A percentile compares a stretch with the other conserved stretches of the same genome.
phyloP scores from a whole-genome alignment of 1,139 yeast genomes.

The Diutina catenulata region DNA sequence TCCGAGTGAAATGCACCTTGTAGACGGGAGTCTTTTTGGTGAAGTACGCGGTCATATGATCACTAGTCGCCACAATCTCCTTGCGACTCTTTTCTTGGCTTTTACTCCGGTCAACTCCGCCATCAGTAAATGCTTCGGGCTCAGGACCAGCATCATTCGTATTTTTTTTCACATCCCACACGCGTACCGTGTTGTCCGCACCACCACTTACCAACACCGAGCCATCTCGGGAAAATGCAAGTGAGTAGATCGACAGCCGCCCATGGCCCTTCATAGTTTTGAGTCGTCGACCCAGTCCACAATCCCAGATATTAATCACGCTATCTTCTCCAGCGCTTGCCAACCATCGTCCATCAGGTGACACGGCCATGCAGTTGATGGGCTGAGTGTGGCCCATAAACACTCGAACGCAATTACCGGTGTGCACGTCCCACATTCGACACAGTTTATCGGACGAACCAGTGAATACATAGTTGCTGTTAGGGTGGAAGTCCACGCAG shows the following conservation, averaged over 20 bases:
- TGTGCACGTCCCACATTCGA: constrained; percentile 94
- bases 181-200: constrained; percentile 85
- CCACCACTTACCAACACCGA: constrained; percentile 85
- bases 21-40: constrained; percentile 92
- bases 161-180: constrained; percentile 88
- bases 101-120: constrained; percentile 6
- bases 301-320: constrained; percentile 85
- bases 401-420: constrained; percentile 85
- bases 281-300: constrained; percentile 78
- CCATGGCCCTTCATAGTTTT: constrained; percentile 91
- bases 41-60: constrained; percentile 87
- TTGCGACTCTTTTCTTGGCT: constrained; percentile 29
- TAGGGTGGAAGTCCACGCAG: constrained; percentile 91
- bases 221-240: constrained; percentile 81
- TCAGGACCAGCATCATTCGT: constrained; percentile 72
- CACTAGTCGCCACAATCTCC: constrained; percentile 71
- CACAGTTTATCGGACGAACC: constrained; percentile 94
- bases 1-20: constrained; percentile 81
- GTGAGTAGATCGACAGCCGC: constrained; percentile 70
- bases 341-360: constrained; percentile 95
- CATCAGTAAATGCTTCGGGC: constrained; percentile 50
- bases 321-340: constrained; percentile 96
- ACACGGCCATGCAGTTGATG: constrained; percentile 72
- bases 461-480: constrained; percentile 85
- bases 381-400: constrained; percentile 92